These are phyloP conservation scores for Epichloe coenophiala DNA, from an alignment of 2,329 filamentous ascomycete species.

Conservation along the genomic window DNA sequence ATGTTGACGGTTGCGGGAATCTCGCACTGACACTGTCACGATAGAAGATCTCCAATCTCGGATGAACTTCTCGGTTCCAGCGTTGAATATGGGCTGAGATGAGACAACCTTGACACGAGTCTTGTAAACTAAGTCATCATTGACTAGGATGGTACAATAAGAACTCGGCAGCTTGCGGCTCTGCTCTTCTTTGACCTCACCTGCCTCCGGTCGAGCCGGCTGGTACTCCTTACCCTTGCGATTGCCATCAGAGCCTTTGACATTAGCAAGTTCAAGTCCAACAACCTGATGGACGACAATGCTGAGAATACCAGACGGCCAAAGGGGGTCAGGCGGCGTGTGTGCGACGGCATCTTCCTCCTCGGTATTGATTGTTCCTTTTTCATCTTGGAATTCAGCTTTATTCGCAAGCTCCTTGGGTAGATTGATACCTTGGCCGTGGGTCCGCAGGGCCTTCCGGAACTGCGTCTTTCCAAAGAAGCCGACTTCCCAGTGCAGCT, in stretches of 20 bases:
- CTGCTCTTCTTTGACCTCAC: constrained; percentile 77
- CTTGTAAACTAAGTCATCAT: constrained; percentile 82
- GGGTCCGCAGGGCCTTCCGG: constrained; percentile 68
- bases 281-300: constrained; percentile 90
- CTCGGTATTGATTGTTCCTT: constrained; percentile 55
- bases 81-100: constrained; percentile 93
- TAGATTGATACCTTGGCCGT: constrained; percentile 69
- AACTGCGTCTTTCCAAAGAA: constrained; percentile 89
- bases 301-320: constrained; percentile 81
- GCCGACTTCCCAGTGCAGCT: constrained; percentile 91
- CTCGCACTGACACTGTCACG: constrained; percentile 76
- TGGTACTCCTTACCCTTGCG: constrained; percentile 78
- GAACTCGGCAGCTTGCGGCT: constrained; percentile 69
- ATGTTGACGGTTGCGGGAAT: constrained; percentile 79
- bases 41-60: constrained; percentile 86
- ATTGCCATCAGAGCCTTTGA: constrained; percentile 72
- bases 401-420: constrained; percentile 61
- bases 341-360: constrained; percentile 76
- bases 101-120: constrained; percentile 91
- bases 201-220: constrained; percentile 66
- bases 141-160: constrained; percentile 85
- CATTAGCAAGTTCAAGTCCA: constrained; percentile 80
- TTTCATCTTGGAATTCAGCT: constrained; percentile 70
- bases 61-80: constrained; percentile 83
- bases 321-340: constrained; percentile 89